These are phyloP conservation scores for Plectosphaerella sp. DNA, from an alignment of 2,329 filamentous ascomycete genomes.

Conservation along the genomic window DNA sequence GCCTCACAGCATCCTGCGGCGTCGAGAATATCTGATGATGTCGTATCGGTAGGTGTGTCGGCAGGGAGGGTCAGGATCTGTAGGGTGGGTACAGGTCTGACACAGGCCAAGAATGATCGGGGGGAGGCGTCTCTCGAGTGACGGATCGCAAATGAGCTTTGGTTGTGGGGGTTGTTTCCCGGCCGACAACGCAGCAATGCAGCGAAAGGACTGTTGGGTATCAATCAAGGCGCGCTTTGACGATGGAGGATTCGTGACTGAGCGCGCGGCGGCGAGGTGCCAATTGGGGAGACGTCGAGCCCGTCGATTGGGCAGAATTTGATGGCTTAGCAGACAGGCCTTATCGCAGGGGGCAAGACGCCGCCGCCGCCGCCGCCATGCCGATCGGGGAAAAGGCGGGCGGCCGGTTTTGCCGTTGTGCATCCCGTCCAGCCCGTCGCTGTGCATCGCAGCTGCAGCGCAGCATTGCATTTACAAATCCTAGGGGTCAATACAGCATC, in stretches of 20 bases:
- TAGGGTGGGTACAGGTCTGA: background rate
- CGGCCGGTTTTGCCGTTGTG: background rate
- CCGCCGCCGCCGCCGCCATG: background rate
- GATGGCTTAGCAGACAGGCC: no score
- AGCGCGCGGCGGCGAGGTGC: background rate
- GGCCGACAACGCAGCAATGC: constrained; percentile 11
- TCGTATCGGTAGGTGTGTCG: background rate
- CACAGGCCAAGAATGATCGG: background rate
- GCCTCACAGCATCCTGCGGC: background rate
- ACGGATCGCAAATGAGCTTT: no score
- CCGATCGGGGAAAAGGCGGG: background rate
- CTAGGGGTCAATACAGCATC: no score
- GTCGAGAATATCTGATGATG: background rate
- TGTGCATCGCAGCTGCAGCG: no score
- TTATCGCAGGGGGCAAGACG: no score
- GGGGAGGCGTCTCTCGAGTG: background rate
- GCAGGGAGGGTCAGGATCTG: background rate
- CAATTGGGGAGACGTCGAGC: no score
- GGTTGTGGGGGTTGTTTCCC: constrained; percentile 12
- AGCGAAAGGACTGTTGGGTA: constrained; percentile 4
- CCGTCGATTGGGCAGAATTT: no score
- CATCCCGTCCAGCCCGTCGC: background rate
- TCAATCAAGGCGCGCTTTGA: constrained; percentile 3
- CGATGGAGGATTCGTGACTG: background rate
- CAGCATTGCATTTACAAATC: no score